These are phyloP conservation scores for Exutisphaerella laricina DNA, from an alignment of 2,329 filamentous ascomycete species.

Conservation along the genomic window DNA sequence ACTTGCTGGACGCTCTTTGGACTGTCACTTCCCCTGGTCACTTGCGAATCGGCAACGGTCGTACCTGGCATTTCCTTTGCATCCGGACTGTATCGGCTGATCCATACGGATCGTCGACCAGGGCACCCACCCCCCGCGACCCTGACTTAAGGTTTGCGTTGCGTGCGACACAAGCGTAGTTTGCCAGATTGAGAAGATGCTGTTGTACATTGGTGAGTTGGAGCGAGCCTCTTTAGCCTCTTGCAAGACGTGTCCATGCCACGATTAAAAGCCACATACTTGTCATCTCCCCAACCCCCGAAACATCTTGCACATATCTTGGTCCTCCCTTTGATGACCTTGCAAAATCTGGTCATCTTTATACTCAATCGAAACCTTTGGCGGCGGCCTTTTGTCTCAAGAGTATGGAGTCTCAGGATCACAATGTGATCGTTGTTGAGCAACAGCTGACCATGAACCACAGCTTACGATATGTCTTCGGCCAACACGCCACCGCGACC, in stretches of 20 bases:
- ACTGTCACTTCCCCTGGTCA: constrained; percentile 11
- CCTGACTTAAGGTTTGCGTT: constrained; percentile 24
- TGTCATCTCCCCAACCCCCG: constrained; percentile 10
- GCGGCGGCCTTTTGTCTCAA: constrained; percentile 19
- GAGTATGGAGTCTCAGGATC: constrained; percentile 18
- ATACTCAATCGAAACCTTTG: constrained; percentile 4
- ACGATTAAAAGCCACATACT: constrained; percentile 29
- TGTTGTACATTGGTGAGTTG: constrained; percentile 30
- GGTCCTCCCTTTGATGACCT: constrained; percentile 15
- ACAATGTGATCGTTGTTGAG: constrained; percentile 13
- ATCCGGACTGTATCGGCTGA: constrained; percentile 19
- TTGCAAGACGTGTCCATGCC: constrained; percentile 10
- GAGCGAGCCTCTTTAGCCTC: constrained; percentile 15
- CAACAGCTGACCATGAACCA: constrained; percentile 6
- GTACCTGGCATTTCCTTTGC: constrained; percentile 30
- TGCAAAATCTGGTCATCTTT: constrained; percentile 13
- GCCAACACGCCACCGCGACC: constrained; percentile 21
- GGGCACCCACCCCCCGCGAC: constrained; percentile 24
- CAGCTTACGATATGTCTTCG: constrained; percentile 26
- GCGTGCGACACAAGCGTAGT: constrained; percentile 21
- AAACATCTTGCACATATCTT: constrained; percentile 10
- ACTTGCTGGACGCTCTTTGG: constrained; percentile 15
- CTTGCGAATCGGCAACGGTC: constrained; percentile 19
- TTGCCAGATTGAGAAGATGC: constrained; percentile 20
- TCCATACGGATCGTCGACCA: constrained; percentile 23